phyloP scores from a whole-genome alignment of 441 rosid genomes.

The Populus trichocarpa region DNA sequence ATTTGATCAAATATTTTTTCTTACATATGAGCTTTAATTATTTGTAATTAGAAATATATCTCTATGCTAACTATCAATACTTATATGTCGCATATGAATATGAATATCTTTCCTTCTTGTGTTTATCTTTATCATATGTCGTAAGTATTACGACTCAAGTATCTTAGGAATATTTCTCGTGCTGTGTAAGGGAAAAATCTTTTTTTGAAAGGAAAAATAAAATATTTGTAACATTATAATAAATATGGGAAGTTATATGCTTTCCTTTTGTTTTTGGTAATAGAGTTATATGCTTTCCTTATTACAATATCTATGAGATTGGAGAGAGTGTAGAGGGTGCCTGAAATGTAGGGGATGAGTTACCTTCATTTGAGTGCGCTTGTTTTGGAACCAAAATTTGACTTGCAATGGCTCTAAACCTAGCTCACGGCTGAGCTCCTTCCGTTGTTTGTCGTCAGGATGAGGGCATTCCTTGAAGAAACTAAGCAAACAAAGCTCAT shows the following conservation, averaged over 20 bases:
- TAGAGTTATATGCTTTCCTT: not conserved
- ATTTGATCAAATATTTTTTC: too few species aligned
- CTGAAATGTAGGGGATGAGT: not conserved
- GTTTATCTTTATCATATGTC: too few species aligned
- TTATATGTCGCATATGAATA: too few species aligned
- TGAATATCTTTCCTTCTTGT: too few species aligned
- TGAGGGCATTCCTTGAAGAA: slow-evolving; percentile 96
- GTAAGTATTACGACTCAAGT: too few species aligned
- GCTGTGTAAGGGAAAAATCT: too few species aligned
- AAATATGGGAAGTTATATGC: not conserved
- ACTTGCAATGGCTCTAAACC: slow-evolving; percentile 87
- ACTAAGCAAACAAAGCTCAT: slow-evolving; percentile 26
- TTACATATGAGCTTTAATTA: not conserved
- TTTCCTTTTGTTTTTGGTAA: too few species aligned
- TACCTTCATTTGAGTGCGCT: slow-evolving; percentile 99
- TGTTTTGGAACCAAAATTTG: slow-evolving; percentile 99
- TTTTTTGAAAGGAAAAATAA: not conserved
- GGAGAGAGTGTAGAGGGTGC: not conserved
- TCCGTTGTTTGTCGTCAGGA: slow-evolving; percentile 96
- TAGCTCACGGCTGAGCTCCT: slow-evolving; percentile 77
- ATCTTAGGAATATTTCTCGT: too few species aligned
- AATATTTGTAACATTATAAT: not conserved
- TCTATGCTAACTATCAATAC: too few species aligned
- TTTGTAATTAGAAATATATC: not conserved
- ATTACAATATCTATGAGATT: not conserved